phyloP scores from a whole-genome alignment of 1,284 basidiomycete species.

The Boletus semigastroideus region DNA sequence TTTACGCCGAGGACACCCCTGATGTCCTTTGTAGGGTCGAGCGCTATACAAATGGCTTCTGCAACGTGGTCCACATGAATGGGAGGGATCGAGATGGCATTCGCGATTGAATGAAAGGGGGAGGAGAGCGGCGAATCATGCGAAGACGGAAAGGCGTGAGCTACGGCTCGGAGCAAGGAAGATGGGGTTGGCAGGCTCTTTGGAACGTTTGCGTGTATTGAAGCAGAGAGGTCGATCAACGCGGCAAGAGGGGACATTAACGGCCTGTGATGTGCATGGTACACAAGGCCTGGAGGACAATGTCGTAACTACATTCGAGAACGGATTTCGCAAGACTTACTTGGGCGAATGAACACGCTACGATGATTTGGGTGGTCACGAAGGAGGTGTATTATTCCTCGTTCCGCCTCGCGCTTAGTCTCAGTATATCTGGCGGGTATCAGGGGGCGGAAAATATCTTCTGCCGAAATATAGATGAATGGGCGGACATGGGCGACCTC shows the following conservation, averaged over 20 bases:
- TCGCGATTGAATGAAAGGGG: conserved; percentile 67
- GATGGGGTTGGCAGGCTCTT: conserved; percentile 63
- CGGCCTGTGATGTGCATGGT: conserved; percentile 92
- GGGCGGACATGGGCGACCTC: conserved; percentile 48
- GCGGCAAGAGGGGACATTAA: conserved; percentile 85
- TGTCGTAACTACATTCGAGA: conserved; percentile 6
- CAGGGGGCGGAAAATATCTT: conserved; percentile 87
- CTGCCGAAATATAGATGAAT: conserved; percentile 94
- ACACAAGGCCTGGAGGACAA: conserved; percentile 75
- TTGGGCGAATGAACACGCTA: conserved; percentile 81
- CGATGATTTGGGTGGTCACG: conserved; percentile 45
- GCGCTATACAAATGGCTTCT: conserved; percentile 69
- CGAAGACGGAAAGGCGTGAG: conserved; percentile 34
- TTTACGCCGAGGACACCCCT: conserved; percentile 73
- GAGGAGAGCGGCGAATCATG: conserved; percentile 38
- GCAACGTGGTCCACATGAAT: conserved; percentile 97
- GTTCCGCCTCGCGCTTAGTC: conserved; percentile 89
- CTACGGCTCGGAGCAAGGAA: conserved; percentile 52
- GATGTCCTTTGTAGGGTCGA: conserved; percentile 49
- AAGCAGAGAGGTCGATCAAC: conserved; percentile 78
- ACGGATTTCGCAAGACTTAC: conserved; percentile 44
- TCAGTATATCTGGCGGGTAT: conserved; percentile 84
- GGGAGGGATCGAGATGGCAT: conserved; percentile 79
- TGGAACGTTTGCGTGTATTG: conserved; percentile 58
- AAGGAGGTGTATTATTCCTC: conserved; percentile 56